Conservation (phyloP, 2,329 filamentous ascomycete genomes). For the Ophiostoma himal-ulmi region DNA sequence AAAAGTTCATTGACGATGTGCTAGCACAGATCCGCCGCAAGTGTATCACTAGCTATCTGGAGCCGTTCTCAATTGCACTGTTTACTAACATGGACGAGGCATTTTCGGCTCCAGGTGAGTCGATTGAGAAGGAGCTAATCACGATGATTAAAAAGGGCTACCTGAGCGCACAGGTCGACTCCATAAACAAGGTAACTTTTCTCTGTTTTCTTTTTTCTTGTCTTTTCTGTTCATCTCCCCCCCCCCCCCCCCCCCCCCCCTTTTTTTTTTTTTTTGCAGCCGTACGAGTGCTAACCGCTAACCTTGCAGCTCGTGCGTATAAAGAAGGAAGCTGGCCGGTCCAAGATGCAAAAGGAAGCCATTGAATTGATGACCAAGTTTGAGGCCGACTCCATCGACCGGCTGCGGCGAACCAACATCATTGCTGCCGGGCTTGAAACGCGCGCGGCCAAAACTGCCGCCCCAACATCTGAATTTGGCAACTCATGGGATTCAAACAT, state of each 20-base stretch:
- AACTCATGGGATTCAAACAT: neutral
- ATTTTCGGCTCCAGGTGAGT: slow-evolving; percentile 58
- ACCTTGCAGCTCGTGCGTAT: slow-evolving; percentile 61
- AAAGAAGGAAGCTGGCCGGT: slow-evolving; percentile 59
- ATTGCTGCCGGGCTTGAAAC: slow-evolving; percentile 65
- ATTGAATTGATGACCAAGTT: slow-evolving; percentile 65
- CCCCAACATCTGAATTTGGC: neutral
- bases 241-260: no score
- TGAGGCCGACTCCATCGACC: slow-evolving; percentile 67
- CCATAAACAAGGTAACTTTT: slow-evolving; percentile 61
- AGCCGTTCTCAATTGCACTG: slow-evolving; percentile 83
- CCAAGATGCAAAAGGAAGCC: slow-evolving; percentile 63
- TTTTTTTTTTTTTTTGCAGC: neutral
- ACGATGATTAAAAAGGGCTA: slow-evolving; percentile 67
- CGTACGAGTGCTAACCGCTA: neutral
- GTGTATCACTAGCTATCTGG: slow-evolving; percentile 88
- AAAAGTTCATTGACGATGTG: slow-evolving; percentile 63
- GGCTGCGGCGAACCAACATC: slow-evolving; percentile 72
- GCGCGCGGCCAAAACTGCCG: neutral
- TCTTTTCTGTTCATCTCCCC: neutral
- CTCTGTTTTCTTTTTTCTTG: neutral
- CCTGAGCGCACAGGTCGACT: slow-evolving; percentile 75
- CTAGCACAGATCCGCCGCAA: slow-evolving; percentile 76
- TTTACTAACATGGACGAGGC: slow-evolving; percentile 70
- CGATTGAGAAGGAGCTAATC: slow-evolving; percentile 69